A percentile compares a stretch with the other conserved stretches of the same genome.
Conservation (phyloP, 306 rosid species). For the Dryas drummondii region DNA sequence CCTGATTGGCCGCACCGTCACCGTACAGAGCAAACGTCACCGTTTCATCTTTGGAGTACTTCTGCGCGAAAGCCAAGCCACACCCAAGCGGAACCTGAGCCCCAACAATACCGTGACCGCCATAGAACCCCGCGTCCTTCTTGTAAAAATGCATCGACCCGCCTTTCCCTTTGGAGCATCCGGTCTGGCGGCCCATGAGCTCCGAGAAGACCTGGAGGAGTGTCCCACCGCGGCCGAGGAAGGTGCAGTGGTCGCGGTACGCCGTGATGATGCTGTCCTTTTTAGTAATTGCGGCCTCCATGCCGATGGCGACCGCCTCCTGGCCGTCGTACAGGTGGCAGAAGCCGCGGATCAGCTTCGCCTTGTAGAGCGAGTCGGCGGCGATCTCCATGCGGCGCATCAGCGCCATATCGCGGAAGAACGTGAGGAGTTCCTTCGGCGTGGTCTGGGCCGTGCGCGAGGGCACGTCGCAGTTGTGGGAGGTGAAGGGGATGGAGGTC, state of each 20-base stretch:
- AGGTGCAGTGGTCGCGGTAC: slow-evolving; percentile 86
- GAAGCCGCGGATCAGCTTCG: slow-evolving; percentile 89
- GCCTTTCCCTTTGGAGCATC: slow-evolving; percentile 84
- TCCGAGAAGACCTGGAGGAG: slow-evolving; percentile 56
- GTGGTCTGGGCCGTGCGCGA: slow-evolving; percentile 72
- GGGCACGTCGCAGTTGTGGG: slow-evolving; percentile 67
- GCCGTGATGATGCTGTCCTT: slow-evolving; percentile 74
- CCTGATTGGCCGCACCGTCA: slow-evolving; percentile 97
- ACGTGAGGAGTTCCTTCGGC: slow-evolving; percentile 54
- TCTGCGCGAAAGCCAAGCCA: slow-evolving; percentile 86
- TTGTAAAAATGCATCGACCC: slow-evolving; percentile 95
- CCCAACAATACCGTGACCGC: slow-evolving; percentile 96
- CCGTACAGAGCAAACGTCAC: slow-evolving; percentile 82
- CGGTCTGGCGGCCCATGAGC: slow-evolving; percentile 76
- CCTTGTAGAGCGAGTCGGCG: slow-evolving; percentile 93
- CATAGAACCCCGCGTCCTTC: slow-evolving; percentile 70
- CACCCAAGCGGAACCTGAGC: slow-evolving; percentile 89
- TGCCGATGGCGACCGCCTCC: slow-evolving; percentile 83
- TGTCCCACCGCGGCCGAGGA: slow-evolving; percentile 75
- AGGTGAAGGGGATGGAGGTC: slow-evolving; percentile 74
- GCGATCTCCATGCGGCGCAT: slow-evolving; percentile 98
- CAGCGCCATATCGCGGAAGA: slow-evolving; percentile 70
- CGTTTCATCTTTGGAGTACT: slow-evolving; percentile 67
- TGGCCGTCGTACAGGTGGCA: slow-evolving; percentile 97
- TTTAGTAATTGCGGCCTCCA: slow-evolving; percentile 78